Evolutionary conservation across 257 asterid genomes (phyloP).

Genomic region (Nicotiana tomentosiformis): DNA sequence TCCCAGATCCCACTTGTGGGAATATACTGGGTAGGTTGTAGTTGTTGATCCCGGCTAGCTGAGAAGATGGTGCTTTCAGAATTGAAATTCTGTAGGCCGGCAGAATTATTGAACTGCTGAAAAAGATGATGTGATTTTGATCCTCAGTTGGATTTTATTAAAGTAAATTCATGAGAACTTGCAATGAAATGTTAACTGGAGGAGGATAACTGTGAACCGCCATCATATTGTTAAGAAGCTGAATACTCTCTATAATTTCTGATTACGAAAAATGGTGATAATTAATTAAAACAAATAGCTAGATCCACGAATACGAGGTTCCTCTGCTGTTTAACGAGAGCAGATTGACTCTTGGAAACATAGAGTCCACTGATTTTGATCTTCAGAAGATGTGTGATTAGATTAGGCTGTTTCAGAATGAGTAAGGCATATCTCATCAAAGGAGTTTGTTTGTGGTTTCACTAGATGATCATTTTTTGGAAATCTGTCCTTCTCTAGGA

Average conservation of each 20-base stretch:
- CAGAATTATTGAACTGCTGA: neutral
- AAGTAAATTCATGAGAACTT: neutral
- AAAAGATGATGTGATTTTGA: neutral
- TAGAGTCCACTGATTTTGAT: neutral
- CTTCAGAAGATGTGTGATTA: neutral
- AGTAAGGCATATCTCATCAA: neutral
- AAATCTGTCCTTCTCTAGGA: neutral
- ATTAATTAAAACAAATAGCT: neutral
- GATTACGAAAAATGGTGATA: neutral
- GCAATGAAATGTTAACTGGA: neutral
- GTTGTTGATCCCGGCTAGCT: neutral
- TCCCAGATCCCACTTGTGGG: no score
- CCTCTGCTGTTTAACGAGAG: neutral
- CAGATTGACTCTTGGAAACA: slow-evolving; percentile 1
- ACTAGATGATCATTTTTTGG: neutral
- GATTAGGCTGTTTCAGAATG: neutral
- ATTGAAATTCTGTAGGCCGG: neutral
- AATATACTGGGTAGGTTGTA: no score
- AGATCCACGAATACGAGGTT: neutral
- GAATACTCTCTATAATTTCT: neutral
- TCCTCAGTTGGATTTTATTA: neutral
- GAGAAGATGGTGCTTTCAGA: neutral
- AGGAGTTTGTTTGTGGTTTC: neutral
- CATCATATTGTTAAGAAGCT: neutral
- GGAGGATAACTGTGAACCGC: neutral